Base-by-base conservation (phyloP, 176 grass and related monocot genomes). In the Oryza punctata region DNA sequence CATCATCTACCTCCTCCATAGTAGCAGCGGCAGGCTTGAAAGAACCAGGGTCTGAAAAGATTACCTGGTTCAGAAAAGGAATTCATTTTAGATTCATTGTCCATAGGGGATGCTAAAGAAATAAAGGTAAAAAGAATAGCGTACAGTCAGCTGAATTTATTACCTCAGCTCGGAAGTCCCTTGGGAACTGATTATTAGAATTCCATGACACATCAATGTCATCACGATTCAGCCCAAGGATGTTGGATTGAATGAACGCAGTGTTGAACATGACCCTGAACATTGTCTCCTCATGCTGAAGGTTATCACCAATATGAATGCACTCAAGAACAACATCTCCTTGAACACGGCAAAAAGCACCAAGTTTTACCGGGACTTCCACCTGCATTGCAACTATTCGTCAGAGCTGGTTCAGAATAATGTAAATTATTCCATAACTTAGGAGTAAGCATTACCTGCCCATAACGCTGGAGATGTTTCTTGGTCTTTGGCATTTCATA, bases 221-320 rank as follows among this genome's bases (percentile, higher is more conserved):
- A 78, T 98, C 96, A 73, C 91, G 93, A 81, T 89, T 94, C 60
- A 98, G 73, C 69, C 30, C 77, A 41, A 98, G 85, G 43, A 86
- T 84, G 73, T 98, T 94, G 32, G 93, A 98, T 77, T 89, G 89
- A 80, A 98, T 41, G 85, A 96, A 98, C 33, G 96, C 88, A 69
- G 96, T 98, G 79, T 98, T 98, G 82, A 98, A 98, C 96, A 98
- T 98, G 72, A 88, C 72, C 7, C 86, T 90, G 69, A 98, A 96
- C 93, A 94, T 96, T 81, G 87, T 91, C 82, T 98, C 89, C 84
- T 94, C 88, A 5, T 76, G 43, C 76, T 94, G 89, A 33, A 92
- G 61, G 86, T 90, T 83, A 72, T 92, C 81, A n/a, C 84, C 77
- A 37, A 92, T 76, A 37, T 99, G 93, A 67, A 96, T 87, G 80